These are phyloP conservation scores for Mycena galopus DNA, from an alignment of 768 basidiomycete genomes.

Conservation along the genomic window DNA sequence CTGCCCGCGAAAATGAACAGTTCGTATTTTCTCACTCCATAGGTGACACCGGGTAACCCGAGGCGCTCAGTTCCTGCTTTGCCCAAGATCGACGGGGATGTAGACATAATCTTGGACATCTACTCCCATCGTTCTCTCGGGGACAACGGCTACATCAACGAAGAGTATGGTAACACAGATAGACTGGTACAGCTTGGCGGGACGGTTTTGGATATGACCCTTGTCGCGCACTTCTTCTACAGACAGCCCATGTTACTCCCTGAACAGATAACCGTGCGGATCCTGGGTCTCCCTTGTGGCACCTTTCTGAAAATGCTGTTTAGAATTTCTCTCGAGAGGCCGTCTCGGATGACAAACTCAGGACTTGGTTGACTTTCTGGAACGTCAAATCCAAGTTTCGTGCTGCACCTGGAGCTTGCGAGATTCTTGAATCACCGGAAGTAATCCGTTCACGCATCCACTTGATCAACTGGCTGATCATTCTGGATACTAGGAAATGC, in stretches of 20 bases:
- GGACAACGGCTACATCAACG: conserved; percentile 44
- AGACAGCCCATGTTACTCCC: conserved; percentile 58
- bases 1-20: conserved; percentile 5
- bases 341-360: conserved; percentile 56
- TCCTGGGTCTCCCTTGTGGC: background rate
- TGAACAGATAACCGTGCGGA: conserved; percentile 59
- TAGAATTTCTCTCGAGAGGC: conserved; percentile 46
- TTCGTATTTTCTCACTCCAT: background rate
- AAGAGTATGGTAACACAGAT: conserved; percentile 69
- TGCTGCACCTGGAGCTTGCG: conserved; percentile 53
- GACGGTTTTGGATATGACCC: conserved; percentile 63
- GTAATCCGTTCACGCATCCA: conserved; percentile 39
- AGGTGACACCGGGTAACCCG: background rate
- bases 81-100: conserved; percentile 68
- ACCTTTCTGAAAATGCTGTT: background rate
- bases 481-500: conserved; percentile 65
- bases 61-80: conserved; percentile 55
- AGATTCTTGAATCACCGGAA: conserved; percentile 51
- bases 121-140: conserved; percentile 63
- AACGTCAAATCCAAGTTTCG: conserved; percentile 67
- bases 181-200: conserved; percentile 72
- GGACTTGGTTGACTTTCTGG: conserved; percentile 65
- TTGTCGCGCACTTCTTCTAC: conserved; percentile 64
- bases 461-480: conserved; percentile 1
- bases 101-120: conserved; percentile 68